Base-by-base conservation (phyloP, 306 rosid genomes). In the Oemleria cerasiformis region DNA sequence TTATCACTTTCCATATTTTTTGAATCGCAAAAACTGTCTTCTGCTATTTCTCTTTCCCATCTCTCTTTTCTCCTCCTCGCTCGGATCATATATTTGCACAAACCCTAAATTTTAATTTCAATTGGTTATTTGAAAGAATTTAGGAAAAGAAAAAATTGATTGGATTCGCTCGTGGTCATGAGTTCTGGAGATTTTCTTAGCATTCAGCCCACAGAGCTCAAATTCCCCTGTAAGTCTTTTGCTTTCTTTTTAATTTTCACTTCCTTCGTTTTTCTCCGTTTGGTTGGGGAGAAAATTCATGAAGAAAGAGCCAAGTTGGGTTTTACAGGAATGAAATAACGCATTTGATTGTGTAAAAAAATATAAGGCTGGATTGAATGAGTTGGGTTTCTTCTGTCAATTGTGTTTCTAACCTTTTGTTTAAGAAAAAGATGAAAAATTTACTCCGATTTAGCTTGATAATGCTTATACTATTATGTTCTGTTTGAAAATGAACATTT, bases 141-240 rank as follows among this genome's bases (percentile, higher is more conserved):
- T 6, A 17, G 62, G 15, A 15, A 53, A 36, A 67, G 4, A 34
- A 34, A 60, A 4, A 0, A 38, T 0, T 1, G 17, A 53, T 25
- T 63, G 14, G 48, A 40, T 62, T 71, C 47, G 77, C 44, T 71
- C 47, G 77, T 54, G 9, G 68, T 10, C 59, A 84, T 84, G 88
- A 73, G 78, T 73, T 44, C 82, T 20, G 79, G 88, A 39, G 77
- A 81, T 64, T 70, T 75, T 55, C 80, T 84, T 49, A 59, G 55
- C 68, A 73, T 80, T 68, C 88, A 80, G 41, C 88, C 88, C 9
- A 21, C 78, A 39, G 85, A 84, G 75, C 88, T 84, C 83, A 80
- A 78, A 78, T 78, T 81, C 81, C 79, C 68, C 68, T 65, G 85
- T 84, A 68, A 53, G 81, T 19, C 34, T 23, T 11, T 50, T 30